A percentile compares a stretch with the other conserved stretches of the same genome.
Conservation (phyloP, 2,329 filamentous ascomycete genomes). For the Pestalotiopsis sp. region DNA sequence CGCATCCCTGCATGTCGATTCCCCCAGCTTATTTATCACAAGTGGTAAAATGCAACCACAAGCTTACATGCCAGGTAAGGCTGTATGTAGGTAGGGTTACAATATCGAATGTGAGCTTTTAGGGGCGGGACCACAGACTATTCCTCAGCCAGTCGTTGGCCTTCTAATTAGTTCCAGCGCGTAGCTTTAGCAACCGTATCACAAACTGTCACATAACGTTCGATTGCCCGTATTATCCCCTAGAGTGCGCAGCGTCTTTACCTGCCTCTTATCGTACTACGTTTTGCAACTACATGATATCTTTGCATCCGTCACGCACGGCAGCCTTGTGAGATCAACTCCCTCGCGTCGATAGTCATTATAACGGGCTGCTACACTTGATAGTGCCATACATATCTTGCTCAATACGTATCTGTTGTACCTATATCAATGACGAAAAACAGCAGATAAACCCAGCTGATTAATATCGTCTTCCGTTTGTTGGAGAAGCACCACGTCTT, state of each 20-base stretch:
- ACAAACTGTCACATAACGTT: no score
- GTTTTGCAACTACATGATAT: neutral
- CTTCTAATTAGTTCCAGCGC: neutral
- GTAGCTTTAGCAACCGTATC: neutral
- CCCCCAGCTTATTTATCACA: neutral
- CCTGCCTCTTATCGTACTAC: neutral
- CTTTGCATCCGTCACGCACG: neutral
- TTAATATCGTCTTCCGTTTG: neutral
- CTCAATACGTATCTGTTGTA: neutral
- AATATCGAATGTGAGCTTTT: neutral
- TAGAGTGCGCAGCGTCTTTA: no score
- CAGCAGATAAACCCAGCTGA: neutral
- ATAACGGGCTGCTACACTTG: neutral
- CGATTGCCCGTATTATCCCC: no score
- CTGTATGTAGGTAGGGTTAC: neutral
- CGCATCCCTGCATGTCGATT: neutral
- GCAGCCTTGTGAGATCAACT: neutral
- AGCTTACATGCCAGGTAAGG: neutral
- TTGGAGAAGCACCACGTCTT: neutral
- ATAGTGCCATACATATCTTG: neutral
- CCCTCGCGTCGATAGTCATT: neutral
- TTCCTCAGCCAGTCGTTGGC: neutral
- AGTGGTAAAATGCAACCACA: neutral
- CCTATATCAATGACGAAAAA: neutral
- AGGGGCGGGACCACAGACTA: neutral